A percentile compares a stretch with the other conserved stretches of the same genome.
phyloP scores from a whole-genome alignment of 306 rosid species.

The Vigna trinervia region DNA sequence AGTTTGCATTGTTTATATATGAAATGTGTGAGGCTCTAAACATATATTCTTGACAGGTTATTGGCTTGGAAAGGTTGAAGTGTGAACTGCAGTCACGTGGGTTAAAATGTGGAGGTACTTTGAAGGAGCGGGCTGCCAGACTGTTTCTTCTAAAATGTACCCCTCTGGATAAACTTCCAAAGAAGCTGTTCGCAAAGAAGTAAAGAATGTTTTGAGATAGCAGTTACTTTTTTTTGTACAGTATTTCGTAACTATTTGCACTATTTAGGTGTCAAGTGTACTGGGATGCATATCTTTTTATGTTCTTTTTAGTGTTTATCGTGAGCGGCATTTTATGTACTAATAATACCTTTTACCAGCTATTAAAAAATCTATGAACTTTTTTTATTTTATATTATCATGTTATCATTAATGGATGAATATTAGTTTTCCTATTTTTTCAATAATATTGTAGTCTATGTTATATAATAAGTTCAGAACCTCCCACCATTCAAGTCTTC shows the following conservation, averaged over 20 bases:
- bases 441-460: neutral
- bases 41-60: slow-evolving; percentile 54
- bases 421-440: neutral
- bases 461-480: no score
- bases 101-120: slow-evolving; percentile 90
- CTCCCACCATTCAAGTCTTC: no score
- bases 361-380: no score
- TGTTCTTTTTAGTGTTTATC: slow-evolving; percentile 26
- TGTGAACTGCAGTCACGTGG: slow-evolving; percentile 79
- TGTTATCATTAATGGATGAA: neutral
- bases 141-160: slow-evolving; percentile 86
- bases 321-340: slow-evolving; percentile 6
- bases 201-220: slow-evolving; percentile 41
- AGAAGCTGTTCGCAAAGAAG: slow-evolving; percentile 82
- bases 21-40: no score
- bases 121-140: slow-evolving; percentile 91
- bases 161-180: slow-evolving; percentile 78
- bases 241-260: slow-evolving; percentile 18
- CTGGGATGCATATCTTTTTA: slow-evolving; percentile 2
- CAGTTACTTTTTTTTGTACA: slow-evolving; percentile 35
- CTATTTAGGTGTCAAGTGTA: slow-evolving; percentile 28
- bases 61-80: slow-evolving; percentile 87
- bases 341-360: slow-evolving; percentile 21
- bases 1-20: no score
- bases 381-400: neutral